Evolutionary conservation across 2,329 filamentous ascomycete genomes (phyloP), one percentile per base, ranked within the genome.

Genomic region (Trichocomaceae sp.): DNA sequence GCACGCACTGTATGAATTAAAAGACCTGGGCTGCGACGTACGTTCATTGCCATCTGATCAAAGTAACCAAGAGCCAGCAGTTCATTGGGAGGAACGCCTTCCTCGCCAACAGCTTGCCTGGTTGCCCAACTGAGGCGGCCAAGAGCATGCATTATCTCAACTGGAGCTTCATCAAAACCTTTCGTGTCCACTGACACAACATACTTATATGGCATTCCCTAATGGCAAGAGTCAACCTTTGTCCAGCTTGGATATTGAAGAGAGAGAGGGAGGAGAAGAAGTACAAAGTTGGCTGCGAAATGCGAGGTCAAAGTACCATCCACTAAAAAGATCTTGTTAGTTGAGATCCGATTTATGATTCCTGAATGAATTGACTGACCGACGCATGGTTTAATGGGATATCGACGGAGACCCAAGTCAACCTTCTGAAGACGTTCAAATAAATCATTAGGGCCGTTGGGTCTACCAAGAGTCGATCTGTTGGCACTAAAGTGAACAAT

Each of bases 171-270:
- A 9, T 62, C 61, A 51, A 80, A 79, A 0, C 67, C 63, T 26
- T 66, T 69, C 3, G 73, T 76, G 17, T 71, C 67, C 5, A 77
- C 76, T 1, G 72, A 70, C 5, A 79, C 79, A 31, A 83, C 72
- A 62, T 80, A 83, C 56, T 83, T 83, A 63, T 83, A 83, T 0
- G 79, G 79, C 74, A 81, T 79, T 2, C 81, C 81, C 69, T 78
- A 66, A 44, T 15, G 10, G 37, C 37, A 13, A 35, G 19, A 29
- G 12, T 49, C 20, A 26, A 48, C 61, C 17, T 63, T 35, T 48
- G 31, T 35, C 26, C 19, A 12, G 15, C 12, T 13, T 12, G 10
- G 12, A 9, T 19, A n/a, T 13, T 15, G 2, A 31, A 45, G 10
- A 13, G 29, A n/a, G 8, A 8, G 8, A 26, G 8, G 8, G 8